These are phyloP conservation scores for Monosiga brevicollis DNA, from an alignment of 78 protist genomes.

Conservation along the genomic window DNA sequence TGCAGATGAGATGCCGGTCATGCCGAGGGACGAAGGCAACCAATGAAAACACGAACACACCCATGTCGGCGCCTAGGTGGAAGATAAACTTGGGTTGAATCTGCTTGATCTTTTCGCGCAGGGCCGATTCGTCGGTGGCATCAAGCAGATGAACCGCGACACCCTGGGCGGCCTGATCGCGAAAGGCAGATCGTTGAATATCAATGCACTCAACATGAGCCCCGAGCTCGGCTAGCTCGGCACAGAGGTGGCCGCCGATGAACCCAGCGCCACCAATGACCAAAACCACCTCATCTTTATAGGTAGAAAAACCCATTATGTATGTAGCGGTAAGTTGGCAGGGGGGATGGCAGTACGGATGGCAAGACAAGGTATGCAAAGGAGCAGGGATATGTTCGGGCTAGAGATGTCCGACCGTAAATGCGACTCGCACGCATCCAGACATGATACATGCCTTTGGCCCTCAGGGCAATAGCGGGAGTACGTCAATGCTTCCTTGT, in stretches of 20 bases:
- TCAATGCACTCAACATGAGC: background rate
- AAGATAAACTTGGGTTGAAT: slow-evolving; percentile 33
- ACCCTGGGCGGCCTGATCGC: background rate
- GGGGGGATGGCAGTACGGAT: too few species aligned
- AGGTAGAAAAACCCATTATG: too few species aligned
- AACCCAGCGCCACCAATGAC: background rate
- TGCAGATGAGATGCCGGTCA: background rate
- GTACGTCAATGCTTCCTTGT: too few species aligned
- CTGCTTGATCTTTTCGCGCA: background rate
- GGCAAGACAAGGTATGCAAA: too few species aligned
- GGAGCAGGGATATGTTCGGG: too few species aligned
- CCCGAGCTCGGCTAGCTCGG: background rate
- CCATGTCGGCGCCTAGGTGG: slow-evolving; percentile 67
- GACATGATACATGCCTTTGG: too few species aligned
- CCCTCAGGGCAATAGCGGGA: too few species aligned
- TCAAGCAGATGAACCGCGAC: background rate
- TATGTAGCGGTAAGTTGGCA: too few species aligned
- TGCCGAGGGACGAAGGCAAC: background rate
- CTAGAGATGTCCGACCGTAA: too few species aligned
- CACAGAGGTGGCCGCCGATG: background rate
- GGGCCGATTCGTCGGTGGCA: background rate
- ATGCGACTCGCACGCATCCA: too few species aligned
- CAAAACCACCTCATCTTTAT: too few species aligned
- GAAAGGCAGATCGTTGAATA: background rate
- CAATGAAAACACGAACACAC: background rate